Evolutionary conservation across 2,329 filamentous ascomycete species (phyloP), one percentile per base, ranked within the genome.

Genomic region (Cadophora gregata): DNA sequence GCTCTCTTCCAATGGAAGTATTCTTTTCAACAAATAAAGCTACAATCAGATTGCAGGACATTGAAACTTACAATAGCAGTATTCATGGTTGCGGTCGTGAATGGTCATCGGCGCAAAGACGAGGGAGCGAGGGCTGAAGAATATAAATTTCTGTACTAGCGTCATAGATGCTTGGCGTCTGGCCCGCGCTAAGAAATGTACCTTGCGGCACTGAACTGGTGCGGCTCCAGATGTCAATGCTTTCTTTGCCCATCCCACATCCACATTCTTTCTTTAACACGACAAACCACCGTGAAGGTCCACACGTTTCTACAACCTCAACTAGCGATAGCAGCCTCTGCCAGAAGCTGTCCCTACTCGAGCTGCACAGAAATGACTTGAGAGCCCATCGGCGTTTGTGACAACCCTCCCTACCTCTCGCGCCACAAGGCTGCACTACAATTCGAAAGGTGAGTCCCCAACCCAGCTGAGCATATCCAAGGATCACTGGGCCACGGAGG

Each of bases 401-500:
- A 74, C 64, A 72, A 69, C 68, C 67, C 64, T 65, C 61, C 62
- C 53, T 56, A 56, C 58, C 48, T 63, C 65, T 70, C 68, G 71
- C 75, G 74, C 74, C 74, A 76, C 70, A 71, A 75, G 75, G 72
- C 71, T 75, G 69, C 70, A 69, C 56, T 31, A 60, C 31, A 68
- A 67, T 65, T 61, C 63, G 38, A 64, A 71, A 71, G 66, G 66
- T 69, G 47, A 68, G 70, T 59, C 45, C 59, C 45, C 58, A 14
- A 47, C 19, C 66, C 55, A 38, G 55, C 51, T 47, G 63, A 25
- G 36, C 24, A n/a, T 38, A 10, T 36, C 12, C 25, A 31, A 8
- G 19, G 14, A 10, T 10, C 12, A 25, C 33, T 21, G 21, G 14
- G n/a, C 3, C 7, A n/a, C 42, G 10, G 42, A 21, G 42, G n/a